Evolutionary conservation across 805 yeast genomes (phyloP), one percentile per base, ranked within the genome.

Genomic region (Saturnispora hagleri): DNA sequence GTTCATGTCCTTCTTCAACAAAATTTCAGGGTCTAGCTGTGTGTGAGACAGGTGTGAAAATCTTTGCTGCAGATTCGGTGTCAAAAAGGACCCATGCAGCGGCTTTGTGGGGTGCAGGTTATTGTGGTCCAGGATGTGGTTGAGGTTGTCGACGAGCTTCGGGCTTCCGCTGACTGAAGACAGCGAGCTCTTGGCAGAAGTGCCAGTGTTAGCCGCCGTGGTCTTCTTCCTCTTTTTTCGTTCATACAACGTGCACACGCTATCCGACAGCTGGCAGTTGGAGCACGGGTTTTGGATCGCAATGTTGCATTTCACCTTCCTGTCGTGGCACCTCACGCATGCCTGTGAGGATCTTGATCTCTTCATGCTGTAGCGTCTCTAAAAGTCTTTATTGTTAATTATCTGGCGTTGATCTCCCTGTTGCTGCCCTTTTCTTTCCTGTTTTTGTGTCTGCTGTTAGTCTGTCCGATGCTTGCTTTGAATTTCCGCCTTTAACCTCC

Each of bases 251-350:
- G 71, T 68, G 68, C 89, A 86, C 48, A 81, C 87, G 60, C 83
- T 77, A 2, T 84, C 82, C 61, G 82, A 82, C 3, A 86, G 79
- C 43, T 76, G 68, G 61, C 90, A 84, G 62, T 84, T 84, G 24
- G 87, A 76, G 60, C 86, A 81, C 1, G 82, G 66, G 13, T 70
- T 80, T 43, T 55, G 55, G 5, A 40, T 10, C 1, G 59, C 52
- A 10, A 84, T 85, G 59, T 82, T 86, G 67, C 93, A 86, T 38
- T 89, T 76, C 12, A 86, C 90, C 59, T 86, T 85, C 40, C 90
- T 71, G 10, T 83, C 76, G 52, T 87, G 84, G 62, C 91, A 86
- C 22, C 82, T 82, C 42, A 76, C 78, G 62, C 90, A 84, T 2
- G 90, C 90, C 48, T 86, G 68, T 9, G 84, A 68, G 0, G 89